Base-by-base conservation (phyloP, 2,329 filamentous ascomycete genomes). In the Westerdykella sp. region DNA sequence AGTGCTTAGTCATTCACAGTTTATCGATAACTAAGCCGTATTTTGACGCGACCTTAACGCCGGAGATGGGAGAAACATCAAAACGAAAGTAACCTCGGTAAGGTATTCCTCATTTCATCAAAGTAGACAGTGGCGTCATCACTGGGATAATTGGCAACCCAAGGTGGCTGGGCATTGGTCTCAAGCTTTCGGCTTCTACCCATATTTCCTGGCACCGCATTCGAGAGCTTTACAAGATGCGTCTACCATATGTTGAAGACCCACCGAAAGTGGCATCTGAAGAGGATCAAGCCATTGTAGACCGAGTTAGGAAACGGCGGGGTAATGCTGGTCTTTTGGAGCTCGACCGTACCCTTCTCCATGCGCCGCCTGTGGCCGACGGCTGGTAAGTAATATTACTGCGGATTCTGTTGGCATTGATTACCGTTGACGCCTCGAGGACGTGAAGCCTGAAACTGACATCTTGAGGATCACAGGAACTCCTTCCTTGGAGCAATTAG, bases 401-500 rank as follows among this genome's bases (percentile, higher is more conserved):
- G 25, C 25, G 9, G 11, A 18, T 11, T 37, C 34, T 21, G 16
- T 4, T 21, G 5, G 34, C 4, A 6, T 4, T 35, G 34, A 6
- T 35, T n/a, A 9, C 16, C 34, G n/a, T 10, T n/a, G 3, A 15
- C 3, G 9, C 34, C 11, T n/a, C 13, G 16, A 9, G 9, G n/a
- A n/a, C n/a, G n/a, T 11, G 13, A 10, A 35, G 11, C 16, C 7
- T 15, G 14, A 13, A 39, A 34, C 13, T 37, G 18, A 16, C 30
- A 18, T 32, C 34, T 35, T 16, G 18, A 42, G 9, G 6, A 3
- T 37, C 11, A 11, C 40, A 69, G 65, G 75, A 80, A 79, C 57
- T 67, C 71, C 15, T 79, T 79, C 52, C 67, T 80, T 25, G 74
- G 75, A 34, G 68, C 76, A 31, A 76, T 80, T 36, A 73, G 77